A percentile compares a stretch with the other conserved stretches of the same genome.
Conservation (phyloP, 2,329 filamentous ascomycete genomes). For the Pseudocercospora macadamiae region DNA sequence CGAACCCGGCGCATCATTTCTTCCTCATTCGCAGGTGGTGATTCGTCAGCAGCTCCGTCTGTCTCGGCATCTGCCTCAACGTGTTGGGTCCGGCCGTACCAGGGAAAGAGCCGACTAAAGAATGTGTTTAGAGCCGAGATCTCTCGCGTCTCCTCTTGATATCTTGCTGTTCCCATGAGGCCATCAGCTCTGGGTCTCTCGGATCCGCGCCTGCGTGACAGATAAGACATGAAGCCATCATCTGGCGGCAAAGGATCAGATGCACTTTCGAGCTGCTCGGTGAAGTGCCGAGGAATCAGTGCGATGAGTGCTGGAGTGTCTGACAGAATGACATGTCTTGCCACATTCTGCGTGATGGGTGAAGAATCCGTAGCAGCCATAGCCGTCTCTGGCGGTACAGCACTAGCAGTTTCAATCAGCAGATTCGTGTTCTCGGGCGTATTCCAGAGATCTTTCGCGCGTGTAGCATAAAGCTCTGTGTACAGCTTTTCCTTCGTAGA, state of each 20-base stretch:
- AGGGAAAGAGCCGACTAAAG: conserved; percentile 36
- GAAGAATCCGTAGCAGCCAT: conserved; percentile 43
- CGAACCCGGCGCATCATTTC: conserved; percentile 34
- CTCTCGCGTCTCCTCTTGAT: conserved; percentile 27
- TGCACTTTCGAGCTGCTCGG: conserved; percentile 68
- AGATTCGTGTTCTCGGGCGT: conserved; percentile 70
- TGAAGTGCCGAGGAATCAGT: conserved; percentile 67
- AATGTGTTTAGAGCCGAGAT: conserved; percentile 34
- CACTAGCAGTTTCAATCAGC: conserved; percentile 69
- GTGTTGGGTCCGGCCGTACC: conserved; percentile 23
- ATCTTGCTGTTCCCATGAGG: conserved; percentile 4
- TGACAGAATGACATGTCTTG: conserved; percentile 77
- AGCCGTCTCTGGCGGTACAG: conserved; percentile 47
- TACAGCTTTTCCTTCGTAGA: conserved; percentile 69
- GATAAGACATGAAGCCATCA: conserved; percentile 36
- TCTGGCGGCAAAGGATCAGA: conserved; percentile 82
- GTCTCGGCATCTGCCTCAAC: conserved; percentile 11
- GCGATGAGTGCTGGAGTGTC: conserved; percentile 72
- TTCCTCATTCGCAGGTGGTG: conserved; percentile 28
- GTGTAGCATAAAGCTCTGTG: conserved; percentile 73
- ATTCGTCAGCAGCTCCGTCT: conserved; percentile 12
- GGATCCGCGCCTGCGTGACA: conserved; percentile 1
- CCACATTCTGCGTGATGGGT: conserved; percentile 59
- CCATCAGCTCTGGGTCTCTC: neutral
- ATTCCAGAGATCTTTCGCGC: conserved; percentile 84